A percentile compares a stretch with the other conserved stretches of the same genome.
Conservation (phyloP, 495 filamentous ascomycete species). For the Penicillium silybi region DNA sequence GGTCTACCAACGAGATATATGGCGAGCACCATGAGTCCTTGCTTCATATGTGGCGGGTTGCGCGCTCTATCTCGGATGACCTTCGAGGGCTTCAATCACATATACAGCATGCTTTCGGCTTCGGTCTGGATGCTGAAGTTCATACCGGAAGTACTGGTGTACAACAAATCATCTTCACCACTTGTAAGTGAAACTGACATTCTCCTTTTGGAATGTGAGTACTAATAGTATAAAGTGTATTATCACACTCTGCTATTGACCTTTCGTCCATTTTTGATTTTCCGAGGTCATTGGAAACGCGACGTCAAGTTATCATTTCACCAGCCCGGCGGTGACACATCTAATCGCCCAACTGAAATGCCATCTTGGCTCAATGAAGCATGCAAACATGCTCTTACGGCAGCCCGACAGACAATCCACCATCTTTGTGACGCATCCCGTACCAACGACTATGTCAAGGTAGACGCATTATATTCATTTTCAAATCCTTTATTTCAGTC, state of each 20-base stretch:
- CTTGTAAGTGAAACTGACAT: conserved; percentile 23
- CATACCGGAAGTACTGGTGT: conserved; percentile 34
- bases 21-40: conserved; percentile 39
- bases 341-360: conserved; percentile 27
- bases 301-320: conserved; percentile 21
- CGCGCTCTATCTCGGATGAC: conserved; percentile 35
- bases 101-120: conserved; percentile 30
- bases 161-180: conserved; percentile 32
- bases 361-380: conserved; percentile 44
- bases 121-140: conserved; percentile 29
- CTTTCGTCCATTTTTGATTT: conserved; percentile 44
- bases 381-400: conserved; percentile 34
- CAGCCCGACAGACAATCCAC: conserved; percentile 36
- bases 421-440: conserved; percentile 32
- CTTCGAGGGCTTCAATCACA: conserved; percentile 28
- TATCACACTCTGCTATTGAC: conserved; percentile 41
- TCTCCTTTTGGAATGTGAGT: background rate
- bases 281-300: conserved; percentile 38
- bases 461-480: conserved; percentile 5
- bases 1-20: conserved; percentile 38
- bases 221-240: conserved; percentile 29
- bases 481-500: background rate
- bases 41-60: conserved; percentile 41
- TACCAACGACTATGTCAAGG: conserved; percentile 34
- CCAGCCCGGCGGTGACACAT: background rate